Evolutionary conservation across 2,329 filamentous ascomycete genomes (phyloP), one percentile per base, ranked within the genome.

Genomic region (Curvularia lunata): DNA sequence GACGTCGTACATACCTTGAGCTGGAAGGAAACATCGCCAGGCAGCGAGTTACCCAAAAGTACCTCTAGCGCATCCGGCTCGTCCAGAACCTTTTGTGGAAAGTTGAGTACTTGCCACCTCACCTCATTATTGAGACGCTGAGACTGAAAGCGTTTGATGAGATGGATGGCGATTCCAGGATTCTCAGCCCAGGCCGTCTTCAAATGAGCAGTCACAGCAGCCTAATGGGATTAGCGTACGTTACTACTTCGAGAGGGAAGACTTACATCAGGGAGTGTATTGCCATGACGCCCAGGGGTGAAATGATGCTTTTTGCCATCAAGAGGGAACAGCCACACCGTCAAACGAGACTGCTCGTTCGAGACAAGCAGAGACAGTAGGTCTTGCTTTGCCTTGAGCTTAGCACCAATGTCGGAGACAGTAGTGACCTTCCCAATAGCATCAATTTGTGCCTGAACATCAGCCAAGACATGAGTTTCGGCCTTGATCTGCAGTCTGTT

Each of bases 401-500:
- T 89, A 57, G 87, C 81, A 6, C 84, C 83, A 32, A 84, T 74
- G 16, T 75, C 70, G 12, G 72, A 59, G 30, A 73, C 73, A 5
- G 56, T 80, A 4, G 86, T 88, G 34, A 91, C 85, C 58, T 81
- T 81, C 1, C 85, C 81, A 10, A 92, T 84, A 2, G 80, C 82
- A 61, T 87, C 86, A 60, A 99, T 78, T 13, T 88, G 85, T 10
- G 79, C 75, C 48, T 88, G 81, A 34, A 97, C 88, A 72, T 97
- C 92, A 6, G 84, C 84, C 38, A 98, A 84, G 18, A 97, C 81
- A 64, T 90, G 89, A 32, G 92, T 86, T 77, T 99, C 95, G 0
- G 96, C 94, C 80, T 96, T 98, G 50, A 98, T 82, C 74, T 99
- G 95, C 16, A 99, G 80, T 48, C 91, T 86, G 73, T 97, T 99